A percentile compares a stretch with the other conserved stretches of the same genome.
Evolutionary conservation across 2,329 filamentous ascomycete species (phyloP).

Genomic region (Chrysosporium queenslandicum): DNA sequence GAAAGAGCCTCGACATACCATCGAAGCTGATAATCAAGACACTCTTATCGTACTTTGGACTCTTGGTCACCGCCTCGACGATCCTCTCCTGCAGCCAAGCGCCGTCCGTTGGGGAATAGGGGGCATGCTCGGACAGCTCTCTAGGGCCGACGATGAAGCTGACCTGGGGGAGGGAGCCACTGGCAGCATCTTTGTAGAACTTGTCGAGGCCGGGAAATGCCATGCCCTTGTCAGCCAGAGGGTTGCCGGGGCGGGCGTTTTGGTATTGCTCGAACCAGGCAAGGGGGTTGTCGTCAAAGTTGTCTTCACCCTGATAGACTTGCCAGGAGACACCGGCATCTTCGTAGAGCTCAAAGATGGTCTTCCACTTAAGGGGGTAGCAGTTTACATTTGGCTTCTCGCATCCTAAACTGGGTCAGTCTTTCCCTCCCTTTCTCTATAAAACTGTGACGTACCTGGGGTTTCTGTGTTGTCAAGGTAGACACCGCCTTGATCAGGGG

Average conservation of each 20-base stretch:
- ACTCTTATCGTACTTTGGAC: slow-evolving; percentile 42
- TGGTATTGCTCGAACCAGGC: slow-evolving; percentile 48
- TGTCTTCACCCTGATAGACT: slow-evolving; percentile 43
- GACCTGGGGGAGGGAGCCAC: slow-evolving; percentile 44
- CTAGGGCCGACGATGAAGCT: slow-evolving; percentile 43
- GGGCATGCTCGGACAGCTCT: slow-evolving; percentile 46
- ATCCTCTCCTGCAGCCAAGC: slow-evolving; percentile 47
- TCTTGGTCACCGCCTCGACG: slow-evolving; percentile 42
- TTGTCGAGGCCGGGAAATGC: slow-evolving; percentile 39
- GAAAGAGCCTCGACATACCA: slow-evolving; percentile 23
- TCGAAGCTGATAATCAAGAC: slow-evolving; percentile 44
- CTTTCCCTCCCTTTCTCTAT: too few species aligned
- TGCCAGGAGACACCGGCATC: slow-evolving; percentile 43
- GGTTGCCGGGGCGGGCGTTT: slow-evolving; percentile 33
- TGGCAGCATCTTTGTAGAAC: slow-evolving; percentile 43
- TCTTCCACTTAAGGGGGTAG: slow-evolving; percentile 47
- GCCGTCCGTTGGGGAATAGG: slow-evolving; percentile 45
- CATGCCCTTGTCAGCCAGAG: slow-evolving; percentile 40
- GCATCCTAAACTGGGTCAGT: too few species aligned
- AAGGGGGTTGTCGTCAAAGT: slow-evolving; percentile 47
- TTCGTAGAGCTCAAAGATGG: slow-evolving; percentile 42
- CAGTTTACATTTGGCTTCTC: slow-evolving; percentile 40
- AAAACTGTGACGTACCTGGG: slow-evolving; percentile 36
- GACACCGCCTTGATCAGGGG: slow-evolving; percentile 35
- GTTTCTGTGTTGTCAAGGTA: slow-evolving; percentile 45